Percentiles rank a stretch among this genome's conserved stretches.
phyloP scores from a whole-genome alignment of 352 stramenopile genomes.

The Phytophthora pisi region DNA sequence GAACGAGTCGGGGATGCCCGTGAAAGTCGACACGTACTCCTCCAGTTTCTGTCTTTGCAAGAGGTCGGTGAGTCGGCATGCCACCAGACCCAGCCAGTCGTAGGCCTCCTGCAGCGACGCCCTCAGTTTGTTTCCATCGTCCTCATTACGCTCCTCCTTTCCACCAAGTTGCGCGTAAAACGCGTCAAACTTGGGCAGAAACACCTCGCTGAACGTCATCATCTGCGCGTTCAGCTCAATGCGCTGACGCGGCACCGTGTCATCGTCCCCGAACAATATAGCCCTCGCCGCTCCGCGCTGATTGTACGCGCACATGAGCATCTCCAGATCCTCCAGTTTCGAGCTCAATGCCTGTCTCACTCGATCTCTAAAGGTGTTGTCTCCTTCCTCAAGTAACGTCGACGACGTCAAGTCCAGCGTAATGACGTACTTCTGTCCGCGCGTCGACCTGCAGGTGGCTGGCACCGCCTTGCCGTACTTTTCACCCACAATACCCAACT shows the following conservation, averaged over 20 bases:
- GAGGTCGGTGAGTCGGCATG: conserved; percentile 61
- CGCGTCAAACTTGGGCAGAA: conserved; percentile 59
- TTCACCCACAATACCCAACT: conserved; percentile 70
- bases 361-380: conserved; percentile 38
- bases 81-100: conserved; percentile 81
- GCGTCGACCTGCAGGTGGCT: conserved; percentile 20
- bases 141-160: conserved; percentile 10
- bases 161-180: conserved; percentile 38
- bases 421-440: conserved; percentile 67
- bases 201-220: conserved; percentile 50
- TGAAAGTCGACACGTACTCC: conserved; percentile 84
- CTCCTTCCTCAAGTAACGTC: conserved; percentile 37
- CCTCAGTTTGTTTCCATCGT: conserved; percentile 33
- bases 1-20: conserved; percentile 46
- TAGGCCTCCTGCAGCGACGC: conserved; percentile 58
- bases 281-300: conserved; percentile 62
- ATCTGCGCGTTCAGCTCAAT: conserved; percentile 62
- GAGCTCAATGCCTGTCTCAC: conserved; percentile 51
- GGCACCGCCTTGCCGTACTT: conserved; percentile 59
- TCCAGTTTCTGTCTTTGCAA: conserved; percentile 59
- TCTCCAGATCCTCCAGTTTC: conserved; percentile 63
- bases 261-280: conserved; percentile 75
- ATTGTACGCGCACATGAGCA: conserved; percentile 81
- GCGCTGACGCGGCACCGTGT: conserved; percentile 61
- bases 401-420: conserved; percentile 61